Evolutionary conservation across 1,284 basidiomycete genomes (phyloP), one percentile per base, ranked within the genome.

Genomic region (Apiotrichum domesticum): DNA sequence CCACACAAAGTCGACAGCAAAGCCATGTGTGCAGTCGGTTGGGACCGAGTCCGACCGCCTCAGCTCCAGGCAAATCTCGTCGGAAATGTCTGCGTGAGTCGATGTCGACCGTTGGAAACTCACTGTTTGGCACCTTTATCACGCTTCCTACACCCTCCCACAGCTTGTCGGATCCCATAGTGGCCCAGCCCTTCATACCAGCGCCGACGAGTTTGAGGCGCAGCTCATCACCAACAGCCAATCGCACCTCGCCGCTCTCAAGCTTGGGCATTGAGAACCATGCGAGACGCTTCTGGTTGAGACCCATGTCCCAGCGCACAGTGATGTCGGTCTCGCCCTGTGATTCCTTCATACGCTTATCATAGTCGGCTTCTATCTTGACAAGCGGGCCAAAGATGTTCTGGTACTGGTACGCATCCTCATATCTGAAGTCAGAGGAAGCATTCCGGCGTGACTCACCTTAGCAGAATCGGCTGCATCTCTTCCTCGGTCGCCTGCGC

Each of bases 311-410:
- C 96, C 96, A 99, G 46, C 96, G 83, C 11, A 99, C 87, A 29
- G 86, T 85, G 64, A 99, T 90, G 67, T 96, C 92, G 15, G 90
- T 95, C 79, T 99, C 96, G 0, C 94, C 97, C 78, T 98, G 96
- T 57, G 90, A 90, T 75, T 99, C 96, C 77, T 98, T 98, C 69
- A 98, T 82, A 59, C 87, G 85, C 78, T 96, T 95, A 75, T 99
- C 96, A 70, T 98, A 99, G 78, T 98, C 96, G 6, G 96, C 96
- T 74, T 99, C 96, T 67, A 98, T 98, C 80, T 98, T 98, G 74
- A 99, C 95, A 43, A 99, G 83, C 7, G 95, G 95, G 1, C 95
- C 95, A 70, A 98, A 95, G 58, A 98, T 98, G 73, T 98, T 98
- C 78, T 98, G 95, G 74, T 99, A 98, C 74, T 98, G 95, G 73